These are phyloP conservation scores for Sanghuangporus weigelae DNA, from an alignment of 1,284 basidiomycete genomes.

Conservation along the genomic window DNA sequence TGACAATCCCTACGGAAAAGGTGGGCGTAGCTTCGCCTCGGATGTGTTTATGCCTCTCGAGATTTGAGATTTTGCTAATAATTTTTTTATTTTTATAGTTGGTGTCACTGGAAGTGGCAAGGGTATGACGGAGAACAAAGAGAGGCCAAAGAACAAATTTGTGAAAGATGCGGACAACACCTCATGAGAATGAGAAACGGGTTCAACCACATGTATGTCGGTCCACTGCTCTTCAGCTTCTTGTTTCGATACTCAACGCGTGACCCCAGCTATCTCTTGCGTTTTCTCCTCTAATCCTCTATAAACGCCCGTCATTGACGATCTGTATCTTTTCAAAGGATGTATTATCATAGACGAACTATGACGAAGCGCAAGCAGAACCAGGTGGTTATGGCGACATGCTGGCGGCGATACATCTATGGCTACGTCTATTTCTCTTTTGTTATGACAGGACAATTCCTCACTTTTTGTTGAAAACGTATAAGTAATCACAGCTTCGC, in stretches of 20 bases:
- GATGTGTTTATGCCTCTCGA: slow-evolving; percentile 17
- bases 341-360: neutral
- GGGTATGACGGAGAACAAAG: slow-evolving; percentile 82
- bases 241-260: neutral
- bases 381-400: neutral
- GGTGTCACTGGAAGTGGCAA: slow-evolving; percentile 93
- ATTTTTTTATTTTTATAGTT: slow-evolving; percentile 46
- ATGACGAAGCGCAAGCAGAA: neutral
- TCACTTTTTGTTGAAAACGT: neutral
- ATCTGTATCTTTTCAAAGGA: neutral
- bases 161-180: slow-evolving; percentile 38
- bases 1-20: slow-evolving; percentile 87
- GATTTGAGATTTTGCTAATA: slow-evolving; percentile 17
- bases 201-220: neutral
- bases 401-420: neutral
- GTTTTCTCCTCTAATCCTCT: neutral
- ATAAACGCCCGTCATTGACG: neutral
- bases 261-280: neutral
- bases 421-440: slow-evolving; percentile 14
- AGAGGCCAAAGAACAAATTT: slow-evolving; percentile 81
- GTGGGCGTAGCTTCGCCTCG: slow-evolving; percentile 36
- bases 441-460: neutral
- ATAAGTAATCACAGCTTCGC: neutral
- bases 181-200: slow-evolving; percentile 4
- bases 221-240: neutral